Evolutionary conservation across 2,329 filamentous ascomycete species (phyloP), one percentile per base, ranked within the genome.

Genomic region (Incumbomyces delicatus): DNA sequence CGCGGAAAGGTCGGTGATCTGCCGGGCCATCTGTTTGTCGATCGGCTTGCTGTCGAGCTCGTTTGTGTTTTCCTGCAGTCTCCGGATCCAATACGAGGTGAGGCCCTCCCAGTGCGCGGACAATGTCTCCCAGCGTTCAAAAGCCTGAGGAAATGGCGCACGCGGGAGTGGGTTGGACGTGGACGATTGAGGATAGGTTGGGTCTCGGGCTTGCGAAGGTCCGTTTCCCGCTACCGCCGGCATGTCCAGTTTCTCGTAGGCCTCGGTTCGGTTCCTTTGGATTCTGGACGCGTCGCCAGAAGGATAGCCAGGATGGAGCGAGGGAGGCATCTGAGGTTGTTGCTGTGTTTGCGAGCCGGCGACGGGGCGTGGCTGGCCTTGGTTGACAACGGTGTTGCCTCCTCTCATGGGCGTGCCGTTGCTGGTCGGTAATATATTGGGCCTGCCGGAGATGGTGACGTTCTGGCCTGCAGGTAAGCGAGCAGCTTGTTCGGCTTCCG

Each of bases 41-140:
- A 96, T 70, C 0, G 90, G 86, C 56, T 94, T 86, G 11, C 81
- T 75, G 53, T 84, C 81, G 33, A 95, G 77, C 55, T 95, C 88
- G 45, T 88, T 82, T 22, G 85, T 84, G 61, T 95, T 95, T 62
- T 92, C 81, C 66, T 98, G 87, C 6, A 98, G 73, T 56, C 88
- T 82, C 39, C 87, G 84, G 54, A 98, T 92, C 90, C 92, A 98
- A 67, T 95, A 96, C 49, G 87, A 90, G 0, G 92, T 96, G 49
- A 96, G 74, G 3, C 92, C 92, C 64, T 98, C 92, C 92, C 92
- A 98, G 58, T 96, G 90, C 5, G 92, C 94, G 0, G 92, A 98
- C 2, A 98, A 69, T 0, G 87, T 90, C 63, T 98, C 92, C 92
- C 92, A 98, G 50, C 92, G 78, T 65, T 98, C 90, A 60, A 98